Evolutionary conservation across 495 filamentous ascomycete species (phyloP).

Genomic region (Penicillium verhagenii): DNA sequence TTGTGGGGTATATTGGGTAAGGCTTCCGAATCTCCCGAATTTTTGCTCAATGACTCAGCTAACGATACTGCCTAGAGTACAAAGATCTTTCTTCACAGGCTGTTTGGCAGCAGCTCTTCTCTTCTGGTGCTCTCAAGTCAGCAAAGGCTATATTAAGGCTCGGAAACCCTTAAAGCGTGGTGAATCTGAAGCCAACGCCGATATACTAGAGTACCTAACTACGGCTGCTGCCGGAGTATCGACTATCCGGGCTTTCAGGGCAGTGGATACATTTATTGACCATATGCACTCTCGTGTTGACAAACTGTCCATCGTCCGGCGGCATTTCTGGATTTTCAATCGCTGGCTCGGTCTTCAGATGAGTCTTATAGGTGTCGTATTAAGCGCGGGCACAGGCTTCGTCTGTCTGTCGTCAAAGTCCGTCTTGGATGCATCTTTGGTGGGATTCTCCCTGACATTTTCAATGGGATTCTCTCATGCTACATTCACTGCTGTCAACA

Average conservation of each 20-base stretch:
- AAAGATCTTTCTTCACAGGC: not conserved
- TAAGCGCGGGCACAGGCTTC: not conserved
- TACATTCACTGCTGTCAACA: not conserved
- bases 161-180: not conserved
- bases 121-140: not conserved
- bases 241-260: not conserved
- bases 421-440: not conserved
- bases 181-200: not conserved
- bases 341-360: slow-evolving; percentile 2
- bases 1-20: not conserved
- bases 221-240: not conserved
- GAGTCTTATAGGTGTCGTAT: not conserved
- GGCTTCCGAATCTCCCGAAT: not conserved
- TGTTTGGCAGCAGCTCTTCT: not conserved
- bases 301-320: not conserved
- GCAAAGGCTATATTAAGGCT: not conserved
- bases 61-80: not conserved
- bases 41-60: too few species aligned
- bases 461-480: not conserved
- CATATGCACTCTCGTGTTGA: not conserved
- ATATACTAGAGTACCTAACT: not conserved
- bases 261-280: not conserved
- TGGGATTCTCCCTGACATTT: not conserved
- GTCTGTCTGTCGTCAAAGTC: not conserved
- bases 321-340: slow-evolving; percentile 6